These are phyloP conservation scores for Otatea glauca DNA, from an alignment of 176 grass and related monocot genomes.

Conservation along the genomic window DNA sequence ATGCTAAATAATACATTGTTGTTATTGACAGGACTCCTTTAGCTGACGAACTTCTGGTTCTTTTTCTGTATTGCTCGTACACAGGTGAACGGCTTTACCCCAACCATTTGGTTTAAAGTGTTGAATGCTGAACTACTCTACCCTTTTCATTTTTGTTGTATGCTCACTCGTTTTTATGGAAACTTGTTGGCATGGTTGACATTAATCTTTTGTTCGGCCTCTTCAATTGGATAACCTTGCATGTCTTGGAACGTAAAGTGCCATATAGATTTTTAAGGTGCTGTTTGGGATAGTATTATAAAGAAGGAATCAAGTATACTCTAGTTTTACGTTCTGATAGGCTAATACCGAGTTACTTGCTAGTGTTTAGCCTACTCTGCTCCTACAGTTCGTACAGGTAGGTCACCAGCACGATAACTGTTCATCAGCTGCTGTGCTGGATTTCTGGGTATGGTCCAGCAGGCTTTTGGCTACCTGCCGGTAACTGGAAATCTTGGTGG, in stretches of 20 bases:
- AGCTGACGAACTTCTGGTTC: slow-evolving; percentile 76
- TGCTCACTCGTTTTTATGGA: not conserved
- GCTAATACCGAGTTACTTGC: not conserved
- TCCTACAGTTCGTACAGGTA: not conserved
- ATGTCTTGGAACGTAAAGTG: not conserved
- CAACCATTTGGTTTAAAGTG: not conserved
- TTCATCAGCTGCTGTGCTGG: not conserved
- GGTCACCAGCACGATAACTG: not conserved
- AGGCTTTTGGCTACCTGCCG: no score
- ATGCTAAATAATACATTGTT: slow-evolving; percentile 28
- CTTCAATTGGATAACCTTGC: not conserved
- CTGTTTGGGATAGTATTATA: not conserved
- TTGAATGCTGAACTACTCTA: not conserved
- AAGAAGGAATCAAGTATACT: not conserved
- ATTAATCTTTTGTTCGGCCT: not conserved
- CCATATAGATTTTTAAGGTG: not conserved
- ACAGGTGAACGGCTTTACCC: slow-evolving; percentile 55
- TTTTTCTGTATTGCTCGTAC: slow-evolving; percentile 71
- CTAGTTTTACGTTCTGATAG: not conserved
- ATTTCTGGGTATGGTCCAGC: not conserved
- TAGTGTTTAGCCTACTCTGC: not conserved
- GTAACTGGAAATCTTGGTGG: no score
- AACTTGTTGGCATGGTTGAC: slow-evolving; percentile 15
- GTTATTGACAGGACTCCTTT: slow-evolving; percentile 64
- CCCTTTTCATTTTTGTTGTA: not conserved